A percentile compares a stretch with the other conserved stretches of the same genome.
Evolutionary conservation across 164 flowering plant species (phyloP).

Genomic region (Nymphaea colorata): DNA sequence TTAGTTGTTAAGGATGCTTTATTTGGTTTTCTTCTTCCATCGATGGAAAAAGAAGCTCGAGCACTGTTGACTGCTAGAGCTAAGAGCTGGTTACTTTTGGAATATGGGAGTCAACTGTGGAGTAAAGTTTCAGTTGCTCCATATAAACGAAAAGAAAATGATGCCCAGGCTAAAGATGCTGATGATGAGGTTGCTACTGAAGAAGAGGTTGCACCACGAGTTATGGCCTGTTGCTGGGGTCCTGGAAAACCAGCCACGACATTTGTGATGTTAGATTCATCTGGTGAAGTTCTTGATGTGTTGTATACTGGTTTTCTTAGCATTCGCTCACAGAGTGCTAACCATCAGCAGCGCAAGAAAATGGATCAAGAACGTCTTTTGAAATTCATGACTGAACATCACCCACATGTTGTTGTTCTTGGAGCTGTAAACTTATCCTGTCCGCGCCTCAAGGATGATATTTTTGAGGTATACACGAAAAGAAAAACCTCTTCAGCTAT

Average conservation of each 20-base stretch:
- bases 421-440: constrained; percentile 86
- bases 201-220: constrained; percentile 79
- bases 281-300: constrained; percentile 89
- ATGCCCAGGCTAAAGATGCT: background rate
- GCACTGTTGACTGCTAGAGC: constrained; percentile 59
- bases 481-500: too few relatives aligned
- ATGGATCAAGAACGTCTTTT: constrained; percentile 75
- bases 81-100: constrained; percentile 62
- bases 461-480: constrained; percentile 57
- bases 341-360: constrained; percentile 80
- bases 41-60: constrained; percentile 93
- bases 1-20: constrained; percentile 73
- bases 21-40: constrained; percentile 51
- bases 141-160: constrained; percentile 57
- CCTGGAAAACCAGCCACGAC: constrained; percentile 93
- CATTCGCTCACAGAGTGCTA: constrained; percentile 56
- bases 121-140: constrained; percentile 88
- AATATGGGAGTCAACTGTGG: constrained; percentile 77
- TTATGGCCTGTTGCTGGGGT: constrained; percentile 99
- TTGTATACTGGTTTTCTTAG: constrained; percentile 71
- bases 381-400: constrained; percentile 88
- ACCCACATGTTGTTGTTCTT: constrained; percentile 84
- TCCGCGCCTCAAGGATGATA: constrained; percentile 72
- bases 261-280: constrained; percentile 91
- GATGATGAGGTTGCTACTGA: constrained; percentile 37